Percentiles rank a stretch among this genome's conserved stretches.
Evolutionary conservation across 1,284 basidiomycete genomes (phyloP).

Genomic region (Vanrija pseudolonga): DNA sequence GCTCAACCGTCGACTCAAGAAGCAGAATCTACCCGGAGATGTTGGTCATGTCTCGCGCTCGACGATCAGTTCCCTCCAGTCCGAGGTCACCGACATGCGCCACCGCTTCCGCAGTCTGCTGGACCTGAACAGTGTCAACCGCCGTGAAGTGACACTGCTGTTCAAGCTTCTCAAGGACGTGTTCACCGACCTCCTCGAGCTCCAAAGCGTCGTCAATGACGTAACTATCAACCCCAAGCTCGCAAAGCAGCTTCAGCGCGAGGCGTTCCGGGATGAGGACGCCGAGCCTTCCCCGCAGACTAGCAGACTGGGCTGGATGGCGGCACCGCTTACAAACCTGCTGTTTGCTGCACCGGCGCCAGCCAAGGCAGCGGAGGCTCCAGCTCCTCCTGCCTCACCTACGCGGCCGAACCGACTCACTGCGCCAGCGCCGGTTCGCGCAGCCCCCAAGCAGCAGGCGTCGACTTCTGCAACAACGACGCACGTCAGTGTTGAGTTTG

Average conservation of each 20-base stretch:
- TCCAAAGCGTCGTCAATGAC: constrained; percentile 82
- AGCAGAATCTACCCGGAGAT: constrained; percentile 80
- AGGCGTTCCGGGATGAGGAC: constrained; percentile 57
- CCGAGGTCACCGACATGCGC: constrained; percentile 68
- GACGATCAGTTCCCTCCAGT: constrained; percentile 71
- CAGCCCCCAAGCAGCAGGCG: constrained; percentile 66
- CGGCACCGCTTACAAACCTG: constrained; percentile 51
- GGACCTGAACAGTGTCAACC: constrained; percentile 63
- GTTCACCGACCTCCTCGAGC: constrained; percentile 74
- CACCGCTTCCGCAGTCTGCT: constrained; percentile 64
- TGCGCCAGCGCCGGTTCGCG: constrained; percentile 18
- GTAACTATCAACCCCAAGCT: constrained; percentile 80
- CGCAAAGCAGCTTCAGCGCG: constrained; percentile 62
- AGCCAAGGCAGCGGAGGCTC: constrained; percentile 13
- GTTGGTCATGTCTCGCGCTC: constrained; percentile 80
- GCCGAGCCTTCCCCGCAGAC: constrained; percentile 45
- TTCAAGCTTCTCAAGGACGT: constrained; percentile 82
- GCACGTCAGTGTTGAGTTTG: constrained; percentile 91
- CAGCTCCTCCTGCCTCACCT: constrained; percentile 6
- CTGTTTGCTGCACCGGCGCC: constrained; percentile 35
- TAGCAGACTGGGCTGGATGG: constrained; percentile 63
- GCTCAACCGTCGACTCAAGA: constrained; percentile 81
- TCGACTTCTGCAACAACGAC: constrained; percentile 78
- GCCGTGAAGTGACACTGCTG: constrained; percentile 77
- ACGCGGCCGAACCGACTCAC: neutral